A percentile compares a stretch with the other conserved stretches of the same genome.
Conservation (phyloP, 2,329 filamentous ascomycete species). For the Geosmithia morbida region DNA sequence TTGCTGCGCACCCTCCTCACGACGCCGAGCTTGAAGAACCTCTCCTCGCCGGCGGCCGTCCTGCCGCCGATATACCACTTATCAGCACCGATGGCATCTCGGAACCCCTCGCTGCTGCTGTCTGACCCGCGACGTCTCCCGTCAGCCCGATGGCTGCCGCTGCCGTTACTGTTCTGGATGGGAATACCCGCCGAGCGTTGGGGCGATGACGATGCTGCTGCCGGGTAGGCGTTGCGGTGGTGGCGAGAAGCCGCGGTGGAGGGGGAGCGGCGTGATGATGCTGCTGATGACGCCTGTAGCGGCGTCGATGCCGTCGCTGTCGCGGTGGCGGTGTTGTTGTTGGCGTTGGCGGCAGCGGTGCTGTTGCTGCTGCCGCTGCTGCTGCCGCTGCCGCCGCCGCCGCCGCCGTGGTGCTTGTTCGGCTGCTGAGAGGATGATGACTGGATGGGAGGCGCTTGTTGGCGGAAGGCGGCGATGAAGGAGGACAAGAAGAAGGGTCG, state of each 20-base stretch:
- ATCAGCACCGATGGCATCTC: conserved; percentile 56
- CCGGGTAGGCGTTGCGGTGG: conserved; percentile 2
- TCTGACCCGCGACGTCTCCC: conserved; percentile 52
- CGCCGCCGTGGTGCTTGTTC: conserved; percentile 19
- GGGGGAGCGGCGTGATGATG: conserved; percentile 2
- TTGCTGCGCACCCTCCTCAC: conserved; percentile 59
- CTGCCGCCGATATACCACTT: conserved; percentile 74
- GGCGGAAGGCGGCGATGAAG: conserved; percentile 40
- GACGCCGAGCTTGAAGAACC: conserved; percentile 69
- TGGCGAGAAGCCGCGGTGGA: conserved; percentile 3
- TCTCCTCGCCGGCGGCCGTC: conserved; percentile 64
- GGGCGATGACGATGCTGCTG: conserved; percentile 9
- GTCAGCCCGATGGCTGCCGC: conserved; percentile 3
- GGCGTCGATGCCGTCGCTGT: conserved; percentile 4
- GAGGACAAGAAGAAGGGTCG: conserved; percentile 41
- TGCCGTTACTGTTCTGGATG: conserved; percentile 14
- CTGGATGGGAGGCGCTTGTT: conserved; percentile 23
- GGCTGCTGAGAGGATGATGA: conserved; percentile 8
- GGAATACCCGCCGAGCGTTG: conserved; percentile 18
- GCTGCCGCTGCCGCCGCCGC: conserved; percentile 7
- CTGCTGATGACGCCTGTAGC: conserved; percentile 6
- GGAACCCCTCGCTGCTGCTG: conserved; percentile 61
- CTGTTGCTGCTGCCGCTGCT: conserved; percentile 10
- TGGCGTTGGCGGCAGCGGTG: conserved; percentile 10
- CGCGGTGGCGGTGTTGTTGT: conserved; percentile 3